Conservation (phyloP, 225 moss, liverwort and hornwort species). For the Pleurozium schreberi region DNA sequence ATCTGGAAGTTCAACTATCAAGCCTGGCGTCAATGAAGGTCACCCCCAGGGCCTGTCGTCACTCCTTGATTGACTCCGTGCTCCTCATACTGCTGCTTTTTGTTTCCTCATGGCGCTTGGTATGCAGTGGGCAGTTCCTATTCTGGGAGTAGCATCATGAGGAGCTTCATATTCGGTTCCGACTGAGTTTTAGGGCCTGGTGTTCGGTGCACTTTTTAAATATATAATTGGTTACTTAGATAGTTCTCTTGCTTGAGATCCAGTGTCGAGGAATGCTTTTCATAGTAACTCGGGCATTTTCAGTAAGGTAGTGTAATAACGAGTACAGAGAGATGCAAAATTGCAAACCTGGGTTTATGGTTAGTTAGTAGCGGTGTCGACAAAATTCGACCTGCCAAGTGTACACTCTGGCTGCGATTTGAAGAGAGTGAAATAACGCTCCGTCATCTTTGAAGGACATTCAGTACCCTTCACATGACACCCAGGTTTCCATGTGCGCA, state of each 20-base stretch:
- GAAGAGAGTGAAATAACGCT: not conserved
- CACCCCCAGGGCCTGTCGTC: not conserved
- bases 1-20: not conserved
- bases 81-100: too few species aligned
- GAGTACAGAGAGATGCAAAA: not conserved
- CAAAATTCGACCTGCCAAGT: not conserved
- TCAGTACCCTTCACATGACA: not conserved
- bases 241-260: not conserved
- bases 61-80: not conserved
- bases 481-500: not conserved
- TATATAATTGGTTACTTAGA: not conserved
- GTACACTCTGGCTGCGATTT: not conserved
- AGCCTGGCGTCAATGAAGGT: not conserved
- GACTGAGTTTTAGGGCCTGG: not conserved
- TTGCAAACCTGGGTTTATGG: not conserved
- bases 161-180: not conserved
- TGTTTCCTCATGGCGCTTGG: not conserved
- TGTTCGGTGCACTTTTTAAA: not conserved
- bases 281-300: not conserved
- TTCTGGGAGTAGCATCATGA: not conserved
- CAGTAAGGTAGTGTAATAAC: not conserved
- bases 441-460: not conserved
- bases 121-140: not conserved
- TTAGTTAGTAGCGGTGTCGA: not conserved
- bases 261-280: not conserved